Evolutionary conservation across 148 eudicot genomes (phyloP), one percentile per base, ranked within the genome.

Genomic region (Polygonum aviculare): DNA sequence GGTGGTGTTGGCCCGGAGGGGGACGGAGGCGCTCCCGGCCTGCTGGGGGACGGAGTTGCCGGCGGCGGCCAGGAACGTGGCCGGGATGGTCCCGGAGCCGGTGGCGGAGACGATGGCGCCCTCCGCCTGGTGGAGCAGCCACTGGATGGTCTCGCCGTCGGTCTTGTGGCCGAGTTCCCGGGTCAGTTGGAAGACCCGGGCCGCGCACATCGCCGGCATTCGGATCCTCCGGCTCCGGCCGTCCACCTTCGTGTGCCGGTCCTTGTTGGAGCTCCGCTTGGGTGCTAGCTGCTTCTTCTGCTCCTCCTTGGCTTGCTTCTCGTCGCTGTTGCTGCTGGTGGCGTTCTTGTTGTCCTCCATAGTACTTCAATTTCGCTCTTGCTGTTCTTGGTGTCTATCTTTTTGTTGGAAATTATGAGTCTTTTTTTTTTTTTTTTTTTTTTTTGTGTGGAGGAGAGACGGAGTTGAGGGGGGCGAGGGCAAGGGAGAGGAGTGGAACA

Each of bases 1-100:
- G 16, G 55, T 49, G 16, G 55, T 16, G 40, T 63, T 72, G 15
- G 59, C 31, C 63, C 83, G 92, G 0, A 85, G 76, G 0, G 91
- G 84, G 22, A 87, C 82, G 0, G 88, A 85, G 65, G 15, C 21
- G 16, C 35, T 70, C 19, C 79, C 86, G 44, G 45, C 45, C 9
- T 75, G 77, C n/a, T 77, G 80, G 0, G 92, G 80, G 63, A 82
- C 78, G 7, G 91, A 84, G 79, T 38, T 75, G 0, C 86, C 87
- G 0, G 93, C 81, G 0, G 88, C 86, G 5, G 91, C 75, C 10
- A 87, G 77, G 18, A 88, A 86, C 0, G 96, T 26, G 6, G 72
- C 45, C 19, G 72, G 72, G 71, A 89, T 16, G 1, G 72, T 67
- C 3, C 72, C 45, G 19, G 72, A 38, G 21, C 72, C 72, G 45